Conservation (phyloP, 2,329 filamentous ascomycete species). For the Clonostachys solani region DNA sequence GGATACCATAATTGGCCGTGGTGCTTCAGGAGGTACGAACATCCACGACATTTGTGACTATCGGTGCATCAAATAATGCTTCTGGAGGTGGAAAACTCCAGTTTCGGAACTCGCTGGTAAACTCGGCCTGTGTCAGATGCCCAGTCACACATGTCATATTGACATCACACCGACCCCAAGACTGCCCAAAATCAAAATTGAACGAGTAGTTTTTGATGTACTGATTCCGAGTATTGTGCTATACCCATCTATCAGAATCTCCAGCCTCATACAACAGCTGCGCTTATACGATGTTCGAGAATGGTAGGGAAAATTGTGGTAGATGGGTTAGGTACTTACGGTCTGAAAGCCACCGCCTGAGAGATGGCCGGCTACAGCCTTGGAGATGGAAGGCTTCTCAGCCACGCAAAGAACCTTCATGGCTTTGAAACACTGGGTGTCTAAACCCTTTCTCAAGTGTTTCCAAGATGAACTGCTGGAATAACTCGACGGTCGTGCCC, state of each 20-base stretch:
- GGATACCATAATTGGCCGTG: neutral
- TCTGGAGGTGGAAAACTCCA: slow-evolving; percentile 81
- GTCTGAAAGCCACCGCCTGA: slow-evolving; percentile 69
- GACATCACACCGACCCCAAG: slow-evolving; percentile 78
- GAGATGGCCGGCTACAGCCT: slow-evolving; percentile 86
- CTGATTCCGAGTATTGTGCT: slow-evolving; percentile 66
- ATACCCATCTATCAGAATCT: neutral
- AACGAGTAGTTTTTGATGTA: slow-evolving; percentile 96
- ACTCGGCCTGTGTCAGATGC: slow-evolving; percentile 80
- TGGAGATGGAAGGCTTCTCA: slow-evolving; percentile 86
- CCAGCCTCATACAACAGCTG: too few species aligned
- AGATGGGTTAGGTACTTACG: slow-evolving; percentile 43
- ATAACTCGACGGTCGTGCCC: too few species aligned
- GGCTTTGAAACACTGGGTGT: slow-evolving; percentile 14
- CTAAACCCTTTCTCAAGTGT: too few species aligned
- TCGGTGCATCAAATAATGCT: slow-evolving; percentile 75
- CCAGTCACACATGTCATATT: slow-evolving; percentile 93
- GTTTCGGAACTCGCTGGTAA: slow-evolving; percentile 66
- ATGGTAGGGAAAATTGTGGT: neutral
- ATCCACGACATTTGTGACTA: slow-evolving; percentile 55
- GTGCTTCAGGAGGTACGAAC: neutral
- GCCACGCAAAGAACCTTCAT: slow-evolving; percentile 54
- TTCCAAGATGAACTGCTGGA: too few species aligned
- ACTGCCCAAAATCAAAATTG: slow-evolving; percentile 75
- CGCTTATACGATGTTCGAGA: too few species aligned